Evolutionary conservation across 805 yeast genomes (phyloP), one percentile per base, ranked within the genome.

Genomic region (Isabelozyma rhagii): DNA sequence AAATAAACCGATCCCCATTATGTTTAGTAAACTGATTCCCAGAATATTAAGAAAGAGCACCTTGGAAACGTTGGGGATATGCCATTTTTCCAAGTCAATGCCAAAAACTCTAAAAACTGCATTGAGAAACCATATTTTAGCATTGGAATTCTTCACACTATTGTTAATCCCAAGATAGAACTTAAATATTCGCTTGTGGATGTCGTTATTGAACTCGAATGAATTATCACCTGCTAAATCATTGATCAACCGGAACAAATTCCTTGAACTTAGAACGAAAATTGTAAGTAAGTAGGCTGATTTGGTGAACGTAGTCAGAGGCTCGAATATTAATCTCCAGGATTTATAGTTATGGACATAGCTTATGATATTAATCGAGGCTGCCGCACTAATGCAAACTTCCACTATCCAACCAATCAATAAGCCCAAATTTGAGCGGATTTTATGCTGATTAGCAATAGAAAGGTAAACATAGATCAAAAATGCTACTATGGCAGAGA

Each of bases 391-490:
- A 0, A 71, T 47, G 7, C 60, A 15, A 0, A 61, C 60, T 25
- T 63, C 64, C 5, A 60, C 56, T 5, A 65, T 39, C 78, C 78
- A 73, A 3, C 74, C 77, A 18, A 63, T 41, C 9, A 73, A 29
- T 17, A 73, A 55, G 0, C 78, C 77, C 8, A 68, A 41, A 47
- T 56, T 66, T 3, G 74, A 69, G 28, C 72, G 54, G 10, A 73
- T 59, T 44, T 65, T 66, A 48, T 68, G 71, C 41, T 59, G 59
- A 46, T 72, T 72, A 39, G 71, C 60, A 11, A 71, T 55, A 11
- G 71, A 55, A 25, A 70, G 49, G 53, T 63, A 68, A 8, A 65
- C 44, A 46, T 57, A 61, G 14, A 61, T 43, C 25, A 60, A 11
- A 17, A 61, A 61, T 7, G 49, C 50, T 27, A 54, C 29, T 11